phyloP scores from a whole-genome alignment of 192 early-diverging fungal species.

The Mortierella antarctica region DNA sequence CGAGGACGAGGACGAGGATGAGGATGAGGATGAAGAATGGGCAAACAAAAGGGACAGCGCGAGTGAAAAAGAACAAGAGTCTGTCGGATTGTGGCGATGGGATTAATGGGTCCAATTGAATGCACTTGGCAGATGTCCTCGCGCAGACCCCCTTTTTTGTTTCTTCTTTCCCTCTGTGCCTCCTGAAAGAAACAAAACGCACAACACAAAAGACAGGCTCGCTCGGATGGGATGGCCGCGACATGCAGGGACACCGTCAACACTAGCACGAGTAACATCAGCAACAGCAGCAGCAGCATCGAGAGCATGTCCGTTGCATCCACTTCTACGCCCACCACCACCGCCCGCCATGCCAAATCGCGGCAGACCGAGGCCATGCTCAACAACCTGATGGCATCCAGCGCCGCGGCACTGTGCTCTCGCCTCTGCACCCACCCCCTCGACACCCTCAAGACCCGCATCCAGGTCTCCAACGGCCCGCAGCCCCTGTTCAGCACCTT shows the following conservation, averaged over 20 bases:
- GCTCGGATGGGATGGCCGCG: neutral
- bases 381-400: slow-evolving; percentile 59
- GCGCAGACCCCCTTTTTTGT: neutral
- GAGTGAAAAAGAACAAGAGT: too few relatives aligned
- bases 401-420: slow-evolving; percentile 67
- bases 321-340: too few relatives aligned
- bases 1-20: too few relatives aligned
- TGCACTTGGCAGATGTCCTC: neutral
- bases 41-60: neutral
- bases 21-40: neutral
- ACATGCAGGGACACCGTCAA: slow-evolving; percentile 9
- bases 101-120: neutral
- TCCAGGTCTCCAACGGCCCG: slow-evolving; percentile 59
- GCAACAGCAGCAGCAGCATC: slow-evolving; percentile 4
- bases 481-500: slow-evolving; percentile 37
- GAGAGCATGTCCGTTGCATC: neutral
- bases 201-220: too few relatives aligned
- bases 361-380: slow-evolving; percentile 5
- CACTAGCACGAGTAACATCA: slow-evolving; percentile 30
- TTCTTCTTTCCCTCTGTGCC: neutral
- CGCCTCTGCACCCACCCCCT: slow-evolving; percentile 77
- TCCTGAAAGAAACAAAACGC: neutral
- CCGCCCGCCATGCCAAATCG: neutral
- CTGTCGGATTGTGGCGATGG: too few relatives aligned
- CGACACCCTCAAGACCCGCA: slow-evolving; percentile 80